Percentiles rank a stretch among this genome's conserved stretches.
These are phyloP conservation scores for Cardamine chenopodiifolia DNA, from an alignment of 345 rosid species.

Conservation along the genomic window DNA sequence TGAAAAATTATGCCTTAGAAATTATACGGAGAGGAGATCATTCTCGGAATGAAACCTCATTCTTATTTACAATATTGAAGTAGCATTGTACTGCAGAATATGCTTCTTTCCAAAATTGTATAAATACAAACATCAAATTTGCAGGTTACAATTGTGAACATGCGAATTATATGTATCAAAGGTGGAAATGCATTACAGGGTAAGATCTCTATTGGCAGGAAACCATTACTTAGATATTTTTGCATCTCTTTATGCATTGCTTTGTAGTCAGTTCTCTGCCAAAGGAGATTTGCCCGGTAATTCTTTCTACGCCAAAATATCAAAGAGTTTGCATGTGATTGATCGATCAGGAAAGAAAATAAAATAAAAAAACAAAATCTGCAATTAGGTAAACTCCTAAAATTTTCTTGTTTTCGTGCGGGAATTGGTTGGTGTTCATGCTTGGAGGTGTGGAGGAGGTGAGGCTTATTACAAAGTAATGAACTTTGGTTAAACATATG, in stretches of 20 bases:
- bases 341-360: neutral
- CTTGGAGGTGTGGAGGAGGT: slow-evolving; percentile 21
- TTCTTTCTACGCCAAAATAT: slow-evolving; percentile 28
- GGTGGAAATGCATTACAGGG: slow-evolving; percentile 45
- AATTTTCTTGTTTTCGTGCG: neutral
- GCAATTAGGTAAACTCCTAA: neutral
- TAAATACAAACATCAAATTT: slow-evolving; percentile 30
- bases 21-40: slow-evolving; percentile 7
- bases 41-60: slow-evolving; percentile 27
- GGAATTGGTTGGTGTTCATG: slow-evolving; percentile 7
- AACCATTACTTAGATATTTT: slow-evolving; percentile 29
- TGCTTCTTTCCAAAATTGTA: slow-evolving; percentile 24
- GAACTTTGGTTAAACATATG: neutral
- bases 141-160: slow-evolving; percentile 28
- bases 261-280: slow-evolving; percentile 41
- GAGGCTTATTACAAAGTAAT: neutral
- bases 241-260: slow-evolving; percentile 28
- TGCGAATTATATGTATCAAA: slow-evolving; percentile 9
- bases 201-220: slow-evolving; percentile 46
- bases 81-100: slow-evolving; percentile 40
- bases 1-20: slow-evolving; percentile 28
- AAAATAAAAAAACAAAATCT: neutral
- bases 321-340: neutral
- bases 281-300: slow-evolving; percentile 50
- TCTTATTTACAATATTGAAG: neutral